phyloP scores from a whole-genome alignment of 2,329 filamentous ascomycete species.

The Fusarium cyanostomum region DNA sequence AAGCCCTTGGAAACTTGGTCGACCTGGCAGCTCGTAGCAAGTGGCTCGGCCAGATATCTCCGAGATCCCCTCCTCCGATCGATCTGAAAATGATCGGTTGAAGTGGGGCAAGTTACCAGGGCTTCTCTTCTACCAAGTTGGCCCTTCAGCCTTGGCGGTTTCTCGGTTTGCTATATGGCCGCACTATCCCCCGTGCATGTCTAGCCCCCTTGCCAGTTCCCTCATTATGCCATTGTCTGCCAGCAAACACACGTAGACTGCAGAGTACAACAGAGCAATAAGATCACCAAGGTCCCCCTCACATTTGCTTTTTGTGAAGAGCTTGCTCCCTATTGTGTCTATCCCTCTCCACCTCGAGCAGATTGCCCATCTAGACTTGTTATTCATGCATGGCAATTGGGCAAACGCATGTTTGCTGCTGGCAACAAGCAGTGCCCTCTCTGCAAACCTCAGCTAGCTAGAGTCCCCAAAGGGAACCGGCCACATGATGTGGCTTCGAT shows the following conservation, averaged over 20 bases:
- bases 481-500: constrained; percentile 16
- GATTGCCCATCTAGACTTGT: not conserved
- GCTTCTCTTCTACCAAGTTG: no score
- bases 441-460: not conserved
- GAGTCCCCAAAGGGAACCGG: not conserved
- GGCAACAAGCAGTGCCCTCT: not conserved
- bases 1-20: not conserved
- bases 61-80: not conserved
- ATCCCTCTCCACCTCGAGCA: not conserved
- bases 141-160: not conserved
- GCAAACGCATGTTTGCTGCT: constrained; percentile 2
- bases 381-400: constrained; percentile 10
- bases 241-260: not conserved
- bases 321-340: not conserved
- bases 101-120: no score
- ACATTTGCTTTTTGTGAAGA: not conserved
- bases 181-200: not conserved
- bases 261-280: not conserved
- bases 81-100: not conserved
- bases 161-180: not conserved
- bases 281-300: no score
- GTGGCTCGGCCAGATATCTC: no score
- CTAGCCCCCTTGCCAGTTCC: not conserved
- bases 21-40: not conserved
- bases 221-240: not conserved